These are phyloP conservation scores for Trichocomaceae sp. DNA, from an alignment of 2,329 filamentous ascomycete genomes.

Conservation along the genomic window DNA sequence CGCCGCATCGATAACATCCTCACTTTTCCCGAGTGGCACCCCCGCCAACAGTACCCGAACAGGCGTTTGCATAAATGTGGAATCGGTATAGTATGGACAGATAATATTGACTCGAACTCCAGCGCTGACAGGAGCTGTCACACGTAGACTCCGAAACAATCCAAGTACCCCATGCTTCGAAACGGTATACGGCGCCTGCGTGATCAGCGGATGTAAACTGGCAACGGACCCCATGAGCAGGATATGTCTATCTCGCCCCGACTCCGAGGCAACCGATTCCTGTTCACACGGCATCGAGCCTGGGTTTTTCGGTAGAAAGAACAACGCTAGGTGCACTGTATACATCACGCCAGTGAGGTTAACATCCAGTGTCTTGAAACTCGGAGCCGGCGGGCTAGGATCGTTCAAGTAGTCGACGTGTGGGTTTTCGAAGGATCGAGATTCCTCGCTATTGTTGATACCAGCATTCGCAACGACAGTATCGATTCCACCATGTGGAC, in stretches of 20 bases:
- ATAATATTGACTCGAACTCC: constrained; percentile 59
- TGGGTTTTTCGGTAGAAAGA: constrained; percentile 51
- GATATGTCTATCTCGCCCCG: constrained; percentile 51
- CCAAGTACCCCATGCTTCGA: constrained; percentile 63
- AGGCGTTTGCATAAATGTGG: constrained; percentile 47
- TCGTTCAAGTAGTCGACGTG: constrained; percentile 17
- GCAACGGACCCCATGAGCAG: constrained; percentile 59
- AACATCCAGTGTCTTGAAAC: constrained; percentile 52
- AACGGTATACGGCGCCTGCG: constrained; percentile 50
- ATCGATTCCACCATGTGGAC: constrained; percentile 52
- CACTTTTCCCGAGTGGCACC: constrained; percentile 48
- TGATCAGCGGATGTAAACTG: constrained; percentile 39
- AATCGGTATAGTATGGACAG: constrained; percentile 61
- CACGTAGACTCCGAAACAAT: constrained; percentile 54
- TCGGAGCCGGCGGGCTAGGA: constrained; percentile 44
- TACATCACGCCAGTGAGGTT: constrained; percentile 60
- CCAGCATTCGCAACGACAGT: constrained; percentile 62
- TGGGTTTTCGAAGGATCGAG: constrained; percentile 43
- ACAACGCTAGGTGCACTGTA: constrained; percentile 58
- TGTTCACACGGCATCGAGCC: constrained; percentile 32
- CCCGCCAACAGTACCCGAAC: constrained; percentile 52
- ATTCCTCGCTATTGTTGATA: constrained; percentile 41
- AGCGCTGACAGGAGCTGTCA: constrained; percentile 40
- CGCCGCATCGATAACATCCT: constrained; percentile 58
- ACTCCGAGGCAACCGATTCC: constrained; percentile 23